Percentiles rank a stretch among this genome's conserved stretches.
These are phyloP conservation scores for Auxenochlorella pyrenoidosa DNA, from an alignment of 139 green algal genomes.

Conservation along the genomic window DNA sequence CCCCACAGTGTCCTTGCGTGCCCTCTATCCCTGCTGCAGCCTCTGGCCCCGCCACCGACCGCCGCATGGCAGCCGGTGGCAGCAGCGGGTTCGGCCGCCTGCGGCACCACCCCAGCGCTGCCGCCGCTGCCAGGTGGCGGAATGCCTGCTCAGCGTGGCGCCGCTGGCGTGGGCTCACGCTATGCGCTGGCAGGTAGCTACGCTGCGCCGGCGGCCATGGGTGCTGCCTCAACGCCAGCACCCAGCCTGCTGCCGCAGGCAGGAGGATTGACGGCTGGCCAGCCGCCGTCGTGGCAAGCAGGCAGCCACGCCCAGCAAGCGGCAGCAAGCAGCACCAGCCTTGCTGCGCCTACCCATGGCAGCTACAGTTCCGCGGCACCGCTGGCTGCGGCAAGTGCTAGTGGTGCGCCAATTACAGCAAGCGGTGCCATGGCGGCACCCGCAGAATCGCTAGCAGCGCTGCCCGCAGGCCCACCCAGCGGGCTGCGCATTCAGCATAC, in stretches of 20 bases:
- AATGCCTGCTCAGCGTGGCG: background rate
- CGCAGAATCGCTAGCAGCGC: background rate
- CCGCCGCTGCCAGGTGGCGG: background rate
- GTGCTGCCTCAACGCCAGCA: background rate
- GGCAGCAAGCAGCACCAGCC: background rate
- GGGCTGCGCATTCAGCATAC: background rate
- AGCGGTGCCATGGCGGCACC: background rate
- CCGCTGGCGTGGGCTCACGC: background rate
- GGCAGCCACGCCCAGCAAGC: background rate
- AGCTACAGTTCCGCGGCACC: too few species aligned
- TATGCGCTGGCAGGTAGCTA: constrained; percentile 18
- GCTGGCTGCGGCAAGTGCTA: background rate
- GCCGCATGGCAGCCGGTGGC: background rate
- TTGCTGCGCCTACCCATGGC: background rate
- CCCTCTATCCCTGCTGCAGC: background rate
- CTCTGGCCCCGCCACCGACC: background rate
- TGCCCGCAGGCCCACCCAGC: background rate
- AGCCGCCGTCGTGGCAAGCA: background rate
- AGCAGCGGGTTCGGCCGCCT: background rate
- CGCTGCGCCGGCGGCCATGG: background rate
- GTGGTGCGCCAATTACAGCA: background rate
- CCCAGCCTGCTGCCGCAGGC: constrained; percentile 4
- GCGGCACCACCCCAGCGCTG: background rate
- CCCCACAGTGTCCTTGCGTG: background rate
- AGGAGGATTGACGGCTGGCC: background rate